Conservation (phyloP, 2,329 filamentous ascomycete species). For the Arthrobotrys entomopaga region DNA sequence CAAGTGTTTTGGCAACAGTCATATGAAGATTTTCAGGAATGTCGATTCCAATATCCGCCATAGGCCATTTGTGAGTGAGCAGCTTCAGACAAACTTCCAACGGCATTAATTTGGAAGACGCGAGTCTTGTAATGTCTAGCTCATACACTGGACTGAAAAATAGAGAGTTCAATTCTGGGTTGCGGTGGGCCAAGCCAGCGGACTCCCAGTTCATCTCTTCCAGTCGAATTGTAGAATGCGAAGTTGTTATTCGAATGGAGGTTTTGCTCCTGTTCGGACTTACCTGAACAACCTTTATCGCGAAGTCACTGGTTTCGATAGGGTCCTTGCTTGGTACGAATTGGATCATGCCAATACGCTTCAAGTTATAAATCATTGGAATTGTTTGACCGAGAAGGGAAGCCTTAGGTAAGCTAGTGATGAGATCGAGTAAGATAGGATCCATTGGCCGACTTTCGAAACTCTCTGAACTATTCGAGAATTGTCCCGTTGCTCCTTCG, state of each 20-base stretch:
- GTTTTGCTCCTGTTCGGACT: slow-evolving; percentile 19
- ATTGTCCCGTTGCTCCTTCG: slow-evolving; percentile 10
- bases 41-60: slow-evolving; percentile 55
- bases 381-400: slow-evolving; percentile 14
- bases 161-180: slow-evolving; percentile 48
- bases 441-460: slow-evolving; percentile 5
- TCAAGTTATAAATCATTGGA: slow-evolving; percentile 22
- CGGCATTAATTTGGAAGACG: slow-evolving; percentile 25
- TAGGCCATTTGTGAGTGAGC: slow-evolving; percentile 58
- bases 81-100: slow-evolving; percentile 43
- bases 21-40: slow-evolving; percentile 18
- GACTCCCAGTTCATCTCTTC: slow-evolving; percentile 19
- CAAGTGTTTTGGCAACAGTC: slow-evolving; percentile 12
- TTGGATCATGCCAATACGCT: slow-evolving; percentile 10
- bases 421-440: slow-evolving; percentile 11
- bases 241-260: slow-evolving; percentile 8
- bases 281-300: slow-evolving; percentile 15
- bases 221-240: slow-evolving; percentile 9
- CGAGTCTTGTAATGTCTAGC: slow-evolving; percentile 55
- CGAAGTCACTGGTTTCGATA: neutral
- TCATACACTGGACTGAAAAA: slow-evolving; percentile 56
- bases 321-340: slow-evolving; percentile 13
- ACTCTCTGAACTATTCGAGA: neutral
- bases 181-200: slow-evolving; percentile 20
- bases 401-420: slow-evolving; percentile 12